Base-by-base conservation (phyloP, 768 basidiomycete species). In the Termitomyces sp. region DNA sequence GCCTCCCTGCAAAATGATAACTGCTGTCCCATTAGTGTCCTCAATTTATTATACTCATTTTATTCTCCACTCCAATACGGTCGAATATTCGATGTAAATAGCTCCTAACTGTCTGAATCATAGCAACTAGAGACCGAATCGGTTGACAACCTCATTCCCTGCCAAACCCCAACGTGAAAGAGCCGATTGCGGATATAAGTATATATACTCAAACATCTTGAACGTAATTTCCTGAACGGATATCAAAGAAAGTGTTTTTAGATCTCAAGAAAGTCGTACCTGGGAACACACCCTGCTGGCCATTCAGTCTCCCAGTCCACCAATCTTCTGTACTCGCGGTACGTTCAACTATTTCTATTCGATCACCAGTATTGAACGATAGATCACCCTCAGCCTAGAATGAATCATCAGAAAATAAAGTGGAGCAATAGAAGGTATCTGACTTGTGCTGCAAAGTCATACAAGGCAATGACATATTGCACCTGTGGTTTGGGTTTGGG, bases 271-370 rank as follows among this genome's bases (percentile, higher is more conserved):
- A 37, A 47, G 34, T 64, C 70, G 69, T 75, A 83, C 91, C 92
- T 57, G 95, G 96, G 75, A 98, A 98, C 16, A 95, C 89, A 8
- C 95, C 95, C 69, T 92, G 84, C 61, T 71, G 70, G 7, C 94
- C 94, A 63, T 92, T 86, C 64, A 96, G 55, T 66, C 83, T 81
- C 7, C 96, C 95, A 30, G 95, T 97, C 96, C 96, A 98, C 95
- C 95, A 98, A 69, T 98, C 95, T 69, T 98, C 93, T 30, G 87
- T 69, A 66, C 86, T 95, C 7, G 81, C 83, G 18, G 88, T 87
- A 72, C 83, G 84, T 72, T 95, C 88, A 37, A 97, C 81, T 55
- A 98, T 77, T 74, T 96, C 93, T 71, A 98, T 98, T 63, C 82
- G 78, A 72, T 98, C 95, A 16, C 96, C 96, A 16, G 85, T 83